Evolutionary conservation across 2,329 filamentous ascomycete genomes (phyloP).

Genomic region (Ascochyta fabae): DNA sequence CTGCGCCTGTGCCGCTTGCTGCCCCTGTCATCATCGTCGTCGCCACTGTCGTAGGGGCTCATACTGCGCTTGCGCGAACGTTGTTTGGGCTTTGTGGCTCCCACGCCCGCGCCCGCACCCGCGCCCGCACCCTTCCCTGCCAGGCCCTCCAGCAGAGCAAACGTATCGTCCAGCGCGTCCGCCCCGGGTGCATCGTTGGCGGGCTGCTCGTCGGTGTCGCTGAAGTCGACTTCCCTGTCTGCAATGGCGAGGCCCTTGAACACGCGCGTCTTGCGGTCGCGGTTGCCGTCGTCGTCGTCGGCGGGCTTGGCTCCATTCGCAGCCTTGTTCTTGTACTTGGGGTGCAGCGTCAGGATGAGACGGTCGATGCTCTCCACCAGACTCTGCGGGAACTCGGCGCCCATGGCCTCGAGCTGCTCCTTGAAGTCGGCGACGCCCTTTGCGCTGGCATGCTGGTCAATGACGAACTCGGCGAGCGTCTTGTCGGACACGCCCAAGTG

Average conservation of each 20-base stretch:
- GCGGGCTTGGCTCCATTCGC: constrained; percentile 44
- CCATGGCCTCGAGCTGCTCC: constrained; percentile 74
- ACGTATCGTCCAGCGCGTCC: constrained; percentile 87
- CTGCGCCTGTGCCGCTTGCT: constrained; percentile 52
- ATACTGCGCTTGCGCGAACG: constrained; percentile 64
- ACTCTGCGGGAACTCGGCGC: constrained; percentile 83
- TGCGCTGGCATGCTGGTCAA: constrained; percentile 84
- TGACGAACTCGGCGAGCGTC: constrained; percentile 94
- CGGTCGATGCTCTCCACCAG: constrained; percentile 91
- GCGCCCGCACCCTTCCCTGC: constrained; percentile 57
- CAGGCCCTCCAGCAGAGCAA: constrained; percentile 87
- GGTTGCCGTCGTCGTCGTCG: constrained; percentile 58
- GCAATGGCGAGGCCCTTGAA: constrained; percentile 90
- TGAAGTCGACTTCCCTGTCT: constrained; percentile 68
- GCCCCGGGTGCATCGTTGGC: constrained; percentile 51
- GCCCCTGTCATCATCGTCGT: constrained; percentile 51
- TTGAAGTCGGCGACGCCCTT: constrained; percentile 75
- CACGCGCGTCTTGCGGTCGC: constrained; percentile 80
- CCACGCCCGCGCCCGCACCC: background rate
- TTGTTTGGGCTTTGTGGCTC: constrained; percentile 50
- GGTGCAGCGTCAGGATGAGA: constrained; percentile 86
- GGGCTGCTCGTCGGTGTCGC: constrained; percentile 57
- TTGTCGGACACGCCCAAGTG: constrained; percentile 92
- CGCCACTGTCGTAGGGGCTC: constrained; percentile 59
- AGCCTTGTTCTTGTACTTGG: constrained; percentile 73